Base-by-base conservation (phyloP, 1,139 yeast species). In the Sugiyamaella neomexicana region DNA sequence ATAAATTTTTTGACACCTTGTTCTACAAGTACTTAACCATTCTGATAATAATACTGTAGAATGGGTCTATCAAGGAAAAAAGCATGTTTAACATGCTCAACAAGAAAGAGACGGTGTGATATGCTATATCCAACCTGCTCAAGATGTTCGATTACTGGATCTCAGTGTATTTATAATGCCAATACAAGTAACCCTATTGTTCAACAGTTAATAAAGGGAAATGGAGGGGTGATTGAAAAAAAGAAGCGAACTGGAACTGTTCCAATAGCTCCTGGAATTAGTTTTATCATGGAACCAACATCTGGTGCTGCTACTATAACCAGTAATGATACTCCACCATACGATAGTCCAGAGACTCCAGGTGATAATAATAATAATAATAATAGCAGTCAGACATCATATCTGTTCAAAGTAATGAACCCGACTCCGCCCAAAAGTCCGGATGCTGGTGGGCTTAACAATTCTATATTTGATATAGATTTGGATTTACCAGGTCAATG, bases 271-370 rank as follows among this genome's bases (percentile, higher is more conserved):
- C 52, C 52, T 2, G 46, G 52, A 4, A 13, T 39, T 31, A 51
- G 29, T 23, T 55, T 46, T 65, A 77, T 79, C 66, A 86, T 86
- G 43, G 88, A 77, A 0, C 91, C 90, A 72, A 91, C 97, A 7
- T 89, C 90, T 56, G 86, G 52, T 5, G 31, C 45, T 47, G 51
- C 44, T 3, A 38, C 45, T 8, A 27, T 39, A 17, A 39, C 51
- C 8, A 31, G 37, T n/a, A 45, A 45, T 16, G 15, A 7, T 13
- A 17, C n/a, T 44, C 36, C 23, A 23, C n/a, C 15, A 5, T 23
- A 13, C 32, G 7, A 41, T 20, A 20, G 25, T 20, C 25, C 25
- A 5, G 5, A 20, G 5, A 20, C 25, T 20, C 25, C 25, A 20
- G 25, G 5, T 20, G 25, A 43, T 13, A 32, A 17, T 10, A 16